These are phyloP conservation scores for Claviceps quebecensis DNA, from an alignment of 2,329 filamentous ascomycete species.

Conservation along the genomic window DNA sequence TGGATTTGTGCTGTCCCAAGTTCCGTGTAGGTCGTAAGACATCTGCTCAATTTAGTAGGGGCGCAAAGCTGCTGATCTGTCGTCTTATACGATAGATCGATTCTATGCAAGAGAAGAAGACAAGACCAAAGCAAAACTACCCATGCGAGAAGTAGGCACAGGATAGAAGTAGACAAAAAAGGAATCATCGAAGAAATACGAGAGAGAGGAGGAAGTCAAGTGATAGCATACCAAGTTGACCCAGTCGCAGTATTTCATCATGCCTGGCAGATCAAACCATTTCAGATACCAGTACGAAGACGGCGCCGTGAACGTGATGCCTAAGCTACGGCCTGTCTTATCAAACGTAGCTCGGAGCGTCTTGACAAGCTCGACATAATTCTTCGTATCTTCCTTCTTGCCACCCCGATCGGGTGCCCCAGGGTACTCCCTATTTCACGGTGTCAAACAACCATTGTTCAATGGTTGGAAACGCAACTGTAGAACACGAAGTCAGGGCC, in stretches of 20 bases:
- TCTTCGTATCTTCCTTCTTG: slow-evolving; percentile 10
- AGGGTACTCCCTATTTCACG: slow-evolving; percentile 6
- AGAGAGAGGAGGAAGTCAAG: not conserved
- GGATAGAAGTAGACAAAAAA: not conserved
- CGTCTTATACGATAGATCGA: not conserved
- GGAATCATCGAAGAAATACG: not conserved
- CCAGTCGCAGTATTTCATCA: slow-evolving; percentile 18
- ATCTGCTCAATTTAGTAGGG: slow-evolving; percentile 11
- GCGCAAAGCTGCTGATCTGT: not conserved
- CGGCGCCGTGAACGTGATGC: slow-evolving; percentile 12
- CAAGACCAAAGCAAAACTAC: not conserved
- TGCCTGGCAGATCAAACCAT: slow-evolving; percentile 10
- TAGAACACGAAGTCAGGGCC: not conserved
- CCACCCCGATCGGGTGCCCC: slow-evolving; percentile 12
- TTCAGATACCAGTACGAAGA: slow-evolving; percentile 19
- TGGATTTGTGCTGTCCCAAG: slow-evolving; percentile 22
- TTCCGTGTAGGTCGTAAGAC: slow-evolving; percentile 28
- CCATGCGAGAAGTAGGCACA: not conserved
- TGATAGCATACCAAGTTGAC: slow-evolving; percentile 18
- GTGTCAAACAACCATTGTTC: not conserved
- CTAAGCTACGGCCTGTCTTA: slow-evolving; percentile 5
- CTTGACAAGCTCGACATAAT: slow-evolving; percentile 12
- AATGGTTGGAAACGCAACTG: not conserved
- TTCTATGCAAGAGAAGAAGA: not conserved
- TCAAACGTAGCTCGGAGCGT: slow-evolving; percentile 8